A percentile compares a stretch with the other conserved stretches of the same genome.
These are phyloP conservation scores for Salvia miltiorrhiza DNA, from an alignment of 257 asterid genomes.

Conservation along the genomic window DNA sequence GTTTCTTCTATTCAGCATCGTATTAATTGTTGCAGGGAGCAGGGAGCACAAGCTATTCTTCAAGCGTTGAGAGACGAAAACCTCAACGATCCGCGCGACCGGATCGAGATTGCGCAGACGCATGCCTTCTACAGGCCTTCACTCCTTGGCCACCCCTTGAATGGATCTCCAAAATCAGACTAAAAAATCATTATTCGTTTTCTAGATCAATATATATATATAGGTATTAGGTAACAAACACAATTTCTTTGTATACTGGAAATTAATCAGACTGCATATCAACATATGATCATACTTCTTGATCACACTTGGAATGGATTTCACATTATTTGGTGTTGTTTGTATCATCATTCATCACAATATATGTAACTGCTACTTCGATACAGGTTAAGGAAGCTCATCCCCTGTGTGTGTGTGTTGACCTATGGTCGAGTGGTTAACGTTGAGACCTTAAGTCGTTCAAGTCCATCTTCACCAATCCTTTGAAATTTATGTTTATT, in stretches of 20 bases:
- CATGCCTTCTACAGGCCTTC: constrained; percentile 92
- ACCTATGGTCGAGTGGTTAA: too few relatives aligned
- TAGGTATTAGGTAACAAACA: neutral
- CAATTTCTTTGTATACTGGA: neutral
- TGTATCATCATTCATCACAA: too few relatives aligned
- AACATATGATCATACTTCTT: neutral
- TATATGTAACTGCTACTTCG: too few relatives aligned
- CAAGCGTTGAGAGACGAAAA: constrained; percentile 80
- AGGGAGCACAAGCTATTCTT: constrained; percentile 58
- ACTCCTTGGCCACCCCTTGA: constrained; percentile 55
- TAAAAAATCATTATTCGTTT: neutral
- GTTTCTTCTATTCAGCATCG: too few relatives aligned
- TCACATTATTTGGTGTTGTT: neutral
- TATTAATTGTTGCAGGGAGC: constrained; percentile 45
- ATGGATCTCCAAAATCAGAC: neutral
- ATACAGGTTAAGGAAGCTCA: neutral
- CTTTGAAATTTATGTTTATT: too few relatives aligned
- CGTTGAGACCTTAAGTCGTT: too few relatives aligned
- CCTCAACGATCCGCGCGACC: constrained; percentile 86
- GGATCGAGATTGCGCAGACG: constrained; percentile 82
- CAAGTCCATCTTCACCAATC: too few relatives aligned
- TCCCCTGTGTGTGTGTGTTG: neutral
- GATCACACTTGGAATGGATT: too few relatives aligned
- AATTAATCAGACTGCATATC: neutral
- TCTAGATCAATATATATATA: neutral